Evolutionary conservation across 345 rosid species (phyloP).

Genomic region (Arabis alpina): DNA sequence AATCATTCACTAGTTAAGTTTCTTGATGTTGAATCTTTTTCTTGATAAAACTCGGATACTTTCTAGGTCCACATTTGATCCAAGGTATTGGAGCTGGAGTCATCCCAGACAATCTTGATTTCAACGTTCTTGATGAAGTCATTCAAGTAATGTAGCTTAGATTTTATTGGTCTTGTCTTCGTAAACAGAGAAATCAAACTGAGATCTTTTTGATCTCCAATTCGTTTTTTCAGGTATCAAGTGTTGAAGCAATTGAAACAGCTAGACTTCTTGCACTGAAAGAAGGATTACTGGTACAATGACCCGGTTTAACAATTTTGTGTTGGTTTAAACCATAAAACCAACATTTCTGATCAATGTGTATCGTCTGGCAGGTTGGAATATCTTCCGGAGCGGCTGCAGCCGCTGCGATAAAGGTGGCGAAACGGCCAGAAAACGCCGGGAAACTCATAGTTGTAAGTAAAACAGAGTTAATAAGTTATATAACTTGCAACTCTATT

Average conservation of each 20-base stretch:
- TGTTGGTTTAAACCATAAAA: not conserved
- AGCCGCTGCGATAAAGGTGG: slow-evolving; percentile 64
- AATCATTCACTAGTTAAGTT: not conserved
- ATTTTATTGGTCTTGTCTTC: not conserved
- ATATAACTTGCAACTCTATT: not conserved
- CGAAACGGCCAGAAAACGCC: slow-evolving; percentile 65
- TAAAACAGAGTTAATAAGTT: slow-evolving; percentile 1
- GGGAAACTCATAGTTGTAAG: slow-evolving; percentile 75
- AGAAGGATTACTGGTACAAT: slow-evolving; percentile 65
- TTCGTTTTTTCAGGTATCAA: slow-evolving; percentile 46
- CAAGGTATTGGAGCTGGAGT: slow-evolving; percentile 56
- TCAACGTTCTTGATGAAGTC: slow-evolving; percentile 48
- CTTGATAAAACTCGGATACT: not conserved
- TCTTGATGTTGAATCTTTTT: slow-evolving; percentile 19
- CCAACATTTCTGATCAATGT: not conserved
- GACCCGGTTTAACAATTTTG: not conserved
- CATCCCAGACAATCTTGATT: slow-evolving; percentile 47
- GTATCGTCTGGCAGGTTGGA: slow-evolving; percentile 52
- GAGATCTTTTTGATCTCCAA: not conserved
- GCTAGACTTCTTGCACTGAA: slow-evolving; percentile 58
- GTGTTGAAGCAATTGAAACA: slow-evolving; percentile 58
- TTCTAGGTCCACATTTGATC: slow-evolving; percentile 52
- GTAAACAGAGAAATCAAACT: not conserved
- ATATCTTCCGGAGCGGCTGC: slow-evolving; percentile 82
- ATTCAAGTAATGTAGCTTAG: slow-evolving; percentile 45